Conservation (phyloP, 1,284 basidiomycete genomes). For the Lentinula novae-zelandiae region DNA sequence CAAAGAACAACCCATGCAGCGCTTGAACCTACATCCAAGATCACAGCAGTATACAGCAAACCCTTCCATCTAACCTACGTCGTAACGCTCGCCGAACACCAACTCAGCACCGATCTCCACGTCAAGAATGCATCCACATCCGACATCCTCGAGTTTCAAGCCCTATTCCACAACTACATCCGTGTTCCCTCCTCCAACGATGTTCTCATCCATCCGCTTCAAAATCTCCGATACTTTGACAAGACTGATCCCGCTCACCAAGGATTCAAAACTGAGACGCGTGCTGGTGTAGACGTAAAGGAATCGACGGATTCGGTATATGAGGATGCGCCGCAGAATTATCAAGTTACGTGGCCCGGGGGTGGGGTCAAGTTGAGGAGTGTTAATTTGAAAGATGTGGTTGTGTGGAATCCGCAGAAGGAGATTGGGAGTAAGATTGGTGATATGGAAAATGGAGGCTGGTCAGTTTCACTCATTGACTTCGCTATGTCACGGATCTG, state of each 20-base stretch:
- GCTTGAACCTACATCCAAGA: conserved; percentile 56
- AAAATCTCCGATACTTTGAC: conserved; percentile 67
- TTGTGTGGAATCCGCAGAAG: conserved; percentile 84
- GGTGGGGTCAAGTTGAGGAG: conserved; percentile 57
- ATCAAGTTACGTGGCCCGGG: conserved; percentile 58
- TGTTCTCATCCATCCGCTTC: conserved; percentile 57
- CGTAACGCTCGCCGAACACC: conserved; percentile 72
- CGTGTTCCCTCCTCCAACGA: conserved; percentile 53
- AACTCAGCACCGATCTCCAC: conserved; percentile 76
- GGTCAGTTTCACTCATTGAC: conserved; percentile 46
- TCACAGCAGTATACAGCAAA: conserved; percentile 54
- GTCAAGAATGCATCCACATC: conserved; percentile 65
- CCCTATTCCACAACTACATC: conserved; percentile 84
- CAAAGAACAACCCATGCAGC: conserved; percentile 32
- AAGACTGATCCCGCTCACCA: conserved; percentile 66
- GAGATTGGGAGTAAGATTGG: conserved; percentile 66
- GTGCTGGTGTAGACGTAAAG: conserved; percentile 60
- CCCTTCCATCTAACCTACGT: conserved; percentile 73
- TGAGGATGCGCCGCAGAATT: conserved; percentile 53
- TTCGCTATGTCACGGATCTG: conserved; percentile 9
- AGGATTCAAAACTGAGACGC: conserved; percentile 57
- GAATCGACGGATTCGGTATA: conserved; percentile 73
- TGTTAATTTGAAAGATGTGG: conserved; percentile 69
- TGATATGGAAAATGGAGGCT: conserved; percentile 86
- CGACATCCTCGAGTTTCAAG: conserved; percentile 74